phyloP scores from a whole-genome alignment of 1,284 basidiomycete genomes.

The Puccinia hordei region DNA sequence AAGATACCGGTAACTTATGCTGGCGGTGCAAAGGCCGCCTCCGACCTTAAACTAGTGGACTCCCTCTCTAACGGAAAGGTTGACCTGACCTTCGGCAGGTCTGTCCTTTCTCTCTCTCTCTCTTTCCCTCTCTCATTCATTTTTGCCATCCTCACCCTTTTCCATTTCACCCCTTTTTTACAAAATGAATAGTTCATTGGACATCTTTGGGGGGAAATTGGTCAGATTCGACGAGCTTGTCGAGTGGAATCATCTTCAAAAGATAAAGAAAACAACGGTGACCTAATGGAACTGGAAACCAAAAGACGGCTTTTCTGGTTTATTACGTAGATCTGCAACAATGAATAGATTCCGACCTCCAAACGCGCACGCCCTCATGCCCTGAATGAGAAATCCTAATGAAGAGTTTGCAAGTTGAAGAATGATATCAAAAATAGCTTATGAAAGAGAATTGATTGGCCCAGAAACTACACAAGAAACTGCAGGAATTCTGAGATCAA shows the following conservation, averaged over 20 bases:
- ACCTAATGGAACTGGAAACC: background rate
- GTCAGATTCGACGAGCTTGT: constrained; percentile 75
- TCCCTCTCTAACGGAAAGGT: constrained; percentile 79
- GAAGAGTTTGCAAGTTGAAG: no score
- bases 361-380: no score
- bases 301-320: background rate
- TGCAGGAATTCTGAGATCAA: no score
- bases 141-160: background rate
- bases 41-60: constrained; percentile 82
- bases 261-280: background rate
- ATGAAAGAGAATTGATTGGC: no score
- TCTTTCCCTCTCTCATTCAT: background rate
- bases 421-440: no score
- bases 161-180: no score
- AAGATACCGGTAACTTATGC: constrained; percentile 92
- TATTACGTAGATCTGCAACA: background rate
- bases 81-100: constrained; percentile 95
- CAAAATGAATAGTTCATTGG: constrained; percentile 66
- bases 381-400: no score
- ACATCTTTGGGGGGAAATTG: constrained; percentile 77
- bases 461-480: no score
- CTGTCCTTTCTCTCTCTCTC: constrained; percentile 53
- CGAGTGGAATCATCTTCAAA: constrained; percentile 57
- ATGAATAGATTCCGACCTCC: no score
- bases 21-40: constrained; percentile 86